Evolutionary conservation across 2,329 filamentous ascomycete species (phyloP), one percentile per base, ranked within the genome.

Genomic region (Calonectria fujianensis): DNA sequence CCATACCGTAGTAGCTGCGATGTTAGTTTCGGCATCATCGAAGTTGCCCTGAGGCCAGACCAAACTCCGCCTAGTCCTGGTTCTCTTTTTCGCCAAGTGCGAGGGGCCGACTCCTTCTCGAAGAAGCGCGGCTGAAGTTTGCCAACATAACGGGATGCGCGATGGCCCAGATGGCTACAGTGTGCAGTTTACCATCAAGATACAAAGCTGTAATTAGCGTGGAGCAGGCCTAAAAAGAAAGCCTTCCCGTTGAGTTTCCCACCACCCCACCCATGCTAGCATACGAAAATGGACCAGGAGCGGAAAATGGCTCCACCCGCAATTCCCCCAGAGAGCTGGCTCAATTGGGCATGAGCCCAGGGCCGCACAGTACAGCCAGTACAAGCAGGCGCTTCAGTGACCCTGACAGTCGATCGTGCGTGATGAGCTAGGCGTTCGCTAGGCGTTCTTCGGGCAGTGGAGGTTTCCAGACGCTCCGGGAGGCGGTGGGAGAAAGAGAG

Each of bases 51-150:
- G 54, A n/a, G 31, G n/a, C 54, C 54, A 59, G 54, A 39, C 54
- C 54, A n/a, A 24, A 59, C 54, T 39, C 20, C 35, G 32, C 54
- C 54, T 59, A 59, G 54, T 11, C n/a, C 10, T 31, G 9, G 18
- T 18, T 37, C 39, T 45, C 16, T 20, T 45, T 45, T 45, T 45
- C 39, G 41, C 18, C 54, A 59, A 59, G 54, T 16, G 54, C 54
- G 32, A 59, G 54, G 20, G 31, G n/a, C 54, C 32, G 32, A 59
- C 54, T 59, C 32, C 54, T 59, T 59, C 54, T 59, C 54, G 54
- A 59, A 59, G n/a, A n/a, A 39, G 16, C 31, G 32, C 20, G 54
- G 32, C 54, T 37, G 54, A 59, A 59, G 32, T 24, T 37, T 59
- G 54, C 20, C 54, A 39, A 7, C 4, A n/a, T 7, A 32, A 39